Percentiles rank a stretch among this genome's conserved stretches.
These are phyloP conservation scores for Sphaerulina populicola DNA, from an alignment of 2,329 filamentous ascomycete genomes.

Conservation along the genomic window DNA sequence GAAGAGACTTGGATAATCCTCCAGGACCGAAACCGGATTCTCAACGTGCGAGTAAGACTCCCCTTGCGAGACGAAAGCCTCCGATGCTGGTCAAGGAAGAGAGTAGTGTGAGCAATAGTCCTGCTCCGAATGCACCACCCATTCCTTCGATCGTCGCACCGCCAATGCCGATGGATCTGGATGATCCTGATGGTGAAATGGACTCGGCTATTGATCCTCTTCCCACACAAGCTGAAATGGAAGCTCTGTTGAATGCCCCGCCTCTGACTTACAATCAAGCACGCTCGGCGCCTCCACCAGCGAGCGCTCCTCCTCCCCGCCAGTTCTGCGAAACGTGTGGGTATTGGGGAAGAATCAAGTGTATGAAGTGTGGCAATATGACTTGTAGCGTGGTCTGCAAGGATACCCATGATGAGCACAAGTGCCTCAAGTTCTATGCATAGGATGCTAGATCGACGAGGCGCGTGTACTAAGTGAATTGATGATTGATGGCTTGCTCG, in stretches of 20 bases:
- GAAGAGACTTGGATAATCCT: slow-evolving; percentile 22
- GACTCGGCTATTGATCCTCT: slow-evolving; percentile 4
- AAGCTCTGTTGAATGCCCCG: slow-evolving; percentile 54
- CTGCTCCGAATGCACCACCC: slow-evolving; percentile 14
- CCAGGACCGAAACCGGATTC: slow-evolving; percentile 9
- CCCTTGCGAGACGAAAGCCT: slow-evolving; percentile 28
- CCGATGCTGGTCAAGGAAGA: slow-evolving; percentile 18
- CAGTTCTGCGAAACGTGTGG: slow-evolving; percentile 72
- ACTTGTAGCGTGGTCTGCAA: slow-evolving; percentile 72
- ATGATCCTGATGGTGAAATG: slow-evolving; percentile 9
- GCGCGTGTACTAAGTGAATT: neutral
- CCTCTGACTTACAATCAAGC: slow-evolving; percentile 62
- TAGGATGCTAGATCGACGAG: slow-evolving; percentile 4
- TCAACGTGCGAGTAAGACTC: slow-evolving; percentile 32
- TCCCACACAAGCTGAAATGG: slow-evolving; percentile 46
- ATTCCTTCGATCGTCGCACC: slow-evolving; percentile 13
- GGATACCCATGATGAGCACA: slow-evolving; percentile 62
- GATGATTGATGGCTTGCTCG: neutral
- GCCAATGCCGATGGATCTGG: slow-evolving; percentile 24
- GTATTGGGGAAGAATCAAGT: slow-evolving; percentile 70
- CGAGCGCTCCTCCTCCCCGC: slow-evolving; percentile 45
- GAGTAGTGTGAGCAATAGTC: slow-evolving; percentile 24
- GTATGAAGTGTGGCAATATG: slow-evolving; percentile 67
- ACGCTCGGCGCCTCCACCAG: slow-evolving; percentile 36
- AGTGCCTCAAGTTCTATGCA: slow-evolving; percentile 49